A percentile compares a stretch with the other conserved stretches of the same genome.
Evolutionary conservation across 192 early-diverging fungal species (phyloP).

Genomic region (Backusella luteola): DNA sequence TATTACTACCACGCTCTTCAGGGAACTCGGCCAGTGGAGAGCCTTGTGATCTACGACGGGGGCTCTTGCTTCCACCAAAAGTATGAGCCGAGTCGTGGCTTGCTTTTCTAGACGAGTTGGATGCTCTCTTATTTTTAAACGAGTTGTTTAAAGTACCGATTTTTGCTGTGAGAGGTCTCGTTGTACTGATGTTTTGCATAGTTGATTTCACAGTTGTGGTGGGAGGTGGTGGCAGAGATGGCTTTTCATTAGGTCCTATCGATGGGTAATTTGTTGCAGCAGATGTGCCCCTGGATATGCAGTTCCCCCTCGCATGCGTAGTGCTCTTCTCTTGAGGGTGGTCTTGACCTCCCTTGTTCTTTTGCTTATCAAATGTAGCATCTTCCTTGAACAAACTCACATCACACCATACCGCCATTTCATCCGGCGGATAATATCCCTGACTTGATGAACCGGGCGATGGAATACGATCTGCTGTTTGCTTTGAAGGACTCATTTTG

Average conservation of each 20-base stretch:
- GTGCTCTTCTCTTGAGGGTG: not conserved
- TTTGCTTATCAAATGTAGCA: not conserved
- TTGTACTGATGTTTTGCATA: not conserved
- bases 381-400: conserved; percentile 7
- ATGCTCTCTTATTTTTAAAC: not conserved
- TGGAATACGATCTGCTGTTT: not conserved
- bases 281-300: not conserved
- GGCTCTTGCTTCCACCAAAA: not conserved
- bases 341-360: not conserved
- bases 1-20: not conserved
- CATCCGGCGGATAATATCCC: not conserved
- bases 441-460: not conserved
- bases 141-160: not conserved
- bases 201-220: not conserved
- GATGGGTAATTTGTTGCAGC: not conserved
- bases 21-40: not conserved
- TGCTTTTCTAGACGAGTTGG: not conserved
- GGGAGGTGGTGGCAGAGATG: not conserved
- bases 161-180: not conserved
- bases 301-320: not conserved
- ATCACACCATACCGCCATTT: conserved; percentile 7
- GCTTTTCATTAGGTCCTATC: conserved; percentile 5
- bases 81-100: not conserved
- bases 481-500: too few relatives aligned
- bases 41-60: not conserved